Percentiles rank a stretch among this genome's conserved stretches.
phyloP scores from a whole-genome alignment of 176 grass and related monocot genomes.

The Canna indica region DNA sequence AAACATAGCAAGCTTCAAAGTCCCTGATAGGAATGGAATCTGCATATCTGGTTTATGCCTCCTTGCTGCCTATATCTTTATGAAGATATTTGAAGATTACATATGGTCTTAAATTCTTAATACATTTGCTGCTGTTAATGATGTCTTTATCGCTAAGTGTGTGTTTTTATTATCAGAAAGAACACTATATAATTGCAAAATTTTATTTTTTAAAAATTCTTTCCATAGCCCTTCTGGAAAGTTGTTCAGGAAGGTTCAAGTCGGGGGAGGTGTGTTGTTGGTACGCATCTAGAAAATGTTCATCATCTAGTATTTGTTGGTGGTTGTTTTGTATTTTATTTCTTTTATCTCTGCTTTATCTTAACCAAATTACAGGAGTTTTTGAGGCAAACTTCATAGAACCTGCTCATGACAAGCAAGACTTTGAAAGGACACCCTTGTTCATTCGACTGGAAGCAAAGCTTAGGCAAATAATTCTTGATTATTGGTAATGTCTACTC shows the following conservation, averaged over 20 bases:
- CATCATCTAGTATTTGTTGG: constrained; percentile 18
- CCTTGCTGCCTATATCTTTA: too few species aligned
- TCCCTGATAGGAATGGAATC: too few species aligned
- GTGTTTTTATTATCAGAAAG: too few species aligned
- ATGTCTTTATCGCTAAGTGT: too few species aligned
- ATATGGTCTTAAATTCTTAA: too few species aligned
- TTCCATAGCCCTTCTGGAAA: constrained; percentile 83
- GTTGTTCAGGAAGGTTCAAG: constrained; percentile 95
- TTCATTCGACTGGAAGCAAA: constrained; percentile 79
- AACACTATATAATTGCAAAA: background rate
- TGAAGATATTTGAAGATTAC: too few species aligned
- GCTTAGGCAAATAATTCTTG: constrained; percentile 78
- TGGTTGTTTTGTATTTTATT: constrained; percentile 1
- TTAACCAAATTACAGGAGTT: constrained; percentile 59
- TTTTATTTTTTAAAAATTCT: background rate
- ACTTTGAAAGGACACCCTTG: constrained; percentile 88
- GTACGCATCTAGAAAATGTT: constrained; percentile 29
- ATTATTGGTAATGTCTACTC: constrained; percentile 60
- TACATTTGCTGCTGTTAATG: too few species aligned
- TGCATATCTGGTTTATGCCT: too few species aligned
- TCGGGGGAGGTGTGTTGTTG: constrained; percentile 82
- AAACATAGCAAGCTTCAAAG: too few species aligned
- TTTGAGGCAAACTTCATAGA: constrained; percentile 98
- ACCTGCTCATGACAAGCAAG: constrained; percentile 97
- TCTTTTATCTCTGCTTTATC: constrained; percentile 17